Evolutionary conservation across 495 filamentous ascomycete species (phyloP).

Genomic region (Lichenothelia convexa): DNA sequence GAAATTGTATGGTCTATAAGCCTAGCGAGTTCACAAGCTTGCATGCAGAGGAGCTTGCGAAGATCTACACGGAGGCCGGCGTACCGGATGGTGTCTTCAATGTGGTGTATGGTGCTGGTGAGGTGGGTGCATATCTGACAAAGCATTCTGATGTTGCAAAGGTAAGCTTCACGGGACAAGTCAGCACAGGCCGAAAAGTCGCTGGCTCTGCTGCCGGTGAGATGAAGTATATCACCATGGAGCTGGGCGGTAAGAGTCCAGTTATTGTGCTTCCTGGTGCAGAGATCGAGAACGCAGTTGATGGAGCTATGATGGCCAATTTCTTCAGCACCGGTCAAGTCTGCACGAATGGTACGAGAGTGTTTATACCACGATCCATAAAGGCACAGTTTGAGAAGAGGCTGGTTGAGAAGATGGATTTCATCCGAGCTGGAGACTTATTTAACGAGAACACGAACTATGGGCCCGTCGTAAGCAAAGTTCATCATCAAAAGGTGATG

Average conservation of each 20-base stretch:
- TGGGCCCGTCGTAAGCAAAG: conserved; percentile 50
- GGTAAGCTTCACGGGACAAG: conserved; percentile 72
- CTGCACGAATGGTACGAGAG: conserved; percentile 68
- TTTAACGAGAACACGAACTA: conserved; percentile 55
- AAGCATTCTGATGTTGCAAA: conserved; percentile 52
- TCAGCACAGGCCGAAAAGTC: conserved; percentile 57
- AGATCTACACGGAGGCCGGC: conserved; percentile 54
- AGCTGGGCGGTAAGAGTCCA: conserved; percentile 67
- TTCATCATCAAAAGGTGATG: conserved; percentile 51
- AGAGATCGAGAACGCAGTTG: conserved; percentile 51
- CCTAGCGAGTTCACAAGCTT: conserved; percentile 65
- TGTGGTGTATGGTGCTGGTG: conserved; percentile 54
- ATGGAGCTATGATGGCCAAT: conserved; percentile 78
- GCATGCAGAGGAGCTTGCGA: conserved; percentile 47
- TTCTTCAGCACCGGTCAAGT: conserved; percentile 72
- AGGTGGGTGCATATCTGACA: conserved; percentile 51
- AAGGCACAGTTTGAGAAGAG: conserved; percentile 43
- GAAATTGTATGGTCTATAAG: conserved; percentile 79
- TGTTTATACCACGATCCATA: conserved; percentile 47
- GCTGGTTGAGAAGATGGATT: conserved; percentile 47
- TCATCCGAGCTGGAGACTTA: conserved; percentile 46
- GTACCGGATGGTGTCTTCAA: conserved; percentile 68
- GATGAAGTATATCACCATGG: conserved; percentile 78
- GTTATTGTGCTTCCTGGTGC: conserved; percentile 53
- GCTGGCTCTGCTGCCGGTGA: conserved; percentile 47